Conservation (phyloP, 1,284 basidiomycete genomes). For the Hemileia vastatrix region DNA sequence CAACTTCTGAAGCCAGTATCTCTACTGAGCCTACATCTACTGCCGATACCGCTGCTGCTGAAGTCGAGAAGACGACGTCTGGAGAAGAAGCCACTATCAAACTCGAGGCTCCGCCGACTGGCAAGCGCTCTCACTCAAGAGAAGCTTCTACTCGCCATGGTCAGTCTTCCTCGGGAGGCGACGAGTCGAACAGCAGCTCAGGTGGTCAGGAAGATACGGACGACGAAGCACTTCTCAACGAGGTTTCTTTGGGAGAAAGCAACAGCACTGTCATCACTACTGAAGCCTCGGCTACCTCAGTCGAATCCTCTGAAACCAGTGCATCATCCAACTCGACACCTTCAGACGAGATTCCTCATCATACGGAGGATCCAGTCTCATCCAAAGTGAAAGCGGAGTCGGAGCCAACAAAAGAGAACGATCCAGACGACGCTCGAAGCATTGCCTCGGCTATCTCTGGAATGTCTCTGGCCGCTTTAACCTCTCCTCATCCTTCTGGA, state of each 20-base stretch:
- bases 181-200: neutral
- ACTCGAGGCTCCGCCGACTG: neutral
- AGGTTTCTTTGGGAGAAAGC: constrained; percentile 25
- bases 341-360: neutral
- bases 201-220: constrained; percentile 28
- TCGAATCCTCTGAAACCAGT: neutral
- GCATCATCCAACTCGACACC: neutral
- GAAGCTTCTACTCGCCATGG: constrained; percentile 42
- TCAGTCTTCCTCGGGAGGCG: neutral
- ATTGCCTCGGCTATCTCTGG: constrained; percentile 35
- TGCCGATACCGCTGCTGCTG: neutral
- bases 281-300: neutral
- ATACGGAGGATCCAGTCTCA: neutral
- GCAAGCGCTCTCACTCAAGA: neutral
- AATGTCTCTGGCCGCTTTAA: constrained; percentile 37
- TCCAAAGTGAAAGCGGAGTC: constrained; percentile 1
- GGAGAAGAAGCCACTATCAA: neutral
- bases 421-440: constrained; percentile 17
- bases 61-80: neutral
- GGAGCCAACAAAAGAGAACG: constrained; percentile 16
- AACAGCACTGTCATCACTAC: constrained; percentile 12
- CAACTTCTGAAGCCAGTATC: neutral
- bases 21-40: neutral
- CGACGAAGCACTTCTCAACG: constrained; percentile 36
- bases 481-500: constrained; percentile 28